Conservation (phyloP, 345 rosid genomes). For the Arabidopsis suecica region DNA sequence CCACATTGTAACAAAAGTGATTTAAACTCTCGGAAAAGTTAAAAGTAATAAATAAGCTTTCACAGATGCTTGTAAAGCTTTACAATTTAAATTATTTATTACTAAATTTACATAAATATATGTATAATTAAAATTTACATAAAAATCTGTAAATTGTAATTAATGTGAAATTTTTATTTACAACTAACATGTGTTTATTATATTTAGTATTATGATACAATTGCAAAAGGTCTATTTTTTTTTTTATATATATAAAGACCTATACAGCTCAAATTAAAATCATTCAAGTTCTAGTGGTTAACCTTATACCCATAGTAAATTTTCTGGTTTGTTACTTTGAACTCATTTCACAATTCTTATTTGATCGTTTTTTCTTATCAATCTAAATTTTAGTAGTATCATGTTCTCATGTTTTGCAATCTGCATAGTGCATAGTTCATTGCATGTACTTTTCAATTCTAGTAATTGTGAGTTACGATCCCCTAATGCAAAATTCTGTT, state of each 20-base stretch:
- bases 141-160: slow-evolving; percentile 4
- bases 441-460: neutral
- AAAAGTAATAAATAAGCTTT: neutral
- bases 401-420: neutral
- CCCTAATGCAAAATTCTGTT: neutral
- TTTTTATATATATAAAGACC: neutral
- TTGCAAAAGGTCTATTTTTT: neutral
- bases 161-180: neutral
- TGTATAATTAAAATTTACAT: neutral
- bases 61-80: neutral
- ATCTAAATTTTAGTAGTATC: neutral
- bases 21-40: neutral
- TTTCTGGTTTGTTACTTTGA: neutral
- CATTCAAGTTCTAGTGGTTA: neutral
- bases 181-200: neutral
- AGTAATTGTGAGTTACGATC: neutral
- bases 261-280: slow-evolving; percentile 1
- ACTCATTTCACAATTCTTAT: neutral
- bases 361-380: neutral
- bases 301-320: neutral
- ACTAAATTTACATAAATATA: neutral
- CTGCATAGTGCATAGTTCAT: neutral
- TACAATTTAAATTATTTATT: neutral
- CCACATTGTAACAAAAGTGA: neutral
- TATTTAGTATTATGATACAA: neutral